A percentile compares a stretch with the other conserved stretches of the same genome.
These are phyloP conservation scores for Amanita rubescens DNA, from an alignment of 768 basidiomycete genomes.

Conservation along the genomic window DNA sequence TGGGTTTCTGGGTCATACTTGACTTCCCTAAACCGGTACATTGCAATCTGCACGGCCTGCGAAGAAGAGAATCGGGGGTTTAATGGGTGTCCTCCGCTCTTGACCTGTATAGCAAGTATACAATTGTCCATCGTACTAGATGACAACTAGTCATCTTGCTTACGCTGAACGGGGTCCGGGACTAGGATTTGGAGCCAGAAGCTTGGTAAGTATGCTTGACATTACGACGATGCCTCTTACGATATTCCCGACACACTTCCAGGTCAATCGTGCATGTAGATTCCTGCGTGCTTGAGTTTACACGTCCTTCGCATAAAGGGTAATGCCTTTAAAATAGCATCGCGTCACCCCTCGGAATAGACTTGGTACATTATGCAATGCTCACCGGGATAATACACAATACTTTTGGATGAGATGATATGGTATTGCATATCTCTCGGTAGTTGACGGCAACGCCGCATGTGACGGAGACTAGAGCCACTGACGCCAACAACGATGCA, in stretches of 20 bases:
- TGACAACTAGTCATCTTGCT: background rate
- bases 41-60: conserved; percentile 39
- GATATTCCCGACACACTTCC: background rate
- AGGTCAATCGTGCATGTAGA: conserved; percentile 3
- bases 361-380: background rate
- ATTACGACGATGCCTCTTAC: background rate
- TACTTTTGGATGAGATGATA: background rate
- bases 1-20: conserved; percentile 22
- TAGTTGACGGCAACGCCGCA: too few relatives aligned
- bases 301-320: background rate
- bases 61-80: conserved; percentile 46
- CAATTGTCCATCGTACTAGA: background rate
- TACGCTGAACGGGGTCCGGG: conserved; percentile 3
- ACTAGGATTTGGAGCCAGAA: background rate
- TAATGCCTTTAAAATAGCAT: background rate
- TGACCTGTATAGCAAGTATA: conserved; percentile 26
- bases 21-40: conserved; percentile 31
- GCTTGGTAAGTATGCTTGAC: background rate
- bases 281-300: conserved; percentile 1
- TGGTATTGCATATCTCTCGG: background rate
- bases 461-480: too few relatives aligned
- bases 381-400: background rate
- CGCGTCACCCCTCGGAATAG: background rate
- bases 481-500: too few relatives aligned
- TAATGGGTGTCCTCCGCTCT: conserved; percentile 39